Evolutionary conservation across 2,329 filamentous ascomycete species (phyloP).

Genomic region (Leptographium flavum): DNA sequence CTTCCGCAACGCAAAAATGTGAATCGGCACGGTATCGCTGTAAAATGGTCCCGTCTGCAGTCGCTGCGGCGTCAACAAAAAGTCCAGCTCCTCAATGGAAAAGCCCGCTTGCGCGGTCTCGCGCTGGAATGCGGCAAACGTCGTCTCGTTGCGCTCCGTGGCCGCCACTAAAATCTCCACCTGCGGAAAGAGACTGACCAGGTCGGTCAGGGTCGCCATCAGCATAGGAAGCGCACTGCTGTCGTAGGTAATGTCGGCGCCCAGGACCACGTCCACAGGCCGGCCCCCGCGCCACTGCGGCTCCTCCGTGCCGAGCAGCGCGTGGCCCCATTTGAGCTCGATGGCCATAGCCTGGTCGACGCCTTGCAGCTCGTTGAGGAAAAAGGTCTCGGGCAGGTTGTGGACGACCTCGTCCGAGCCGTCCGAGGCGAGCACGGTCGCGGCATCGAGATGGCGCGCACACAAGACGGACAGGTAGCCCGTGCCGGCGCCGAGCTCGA

Average conservation of each 20-base stretch:
- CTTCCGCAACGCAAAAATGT: slow-evolving; percentile 22
- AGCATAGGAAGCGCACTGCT: slow-evolving; percentile 46
- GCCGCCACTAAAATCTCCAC: slow-evolving; percentile 53
- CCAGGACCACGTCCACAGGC: slow-evolving; percentile 49
- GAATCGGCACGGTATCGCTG: slow-evolving; percentile 41
- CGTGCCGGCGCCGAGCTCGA: slow-evolving; percentile 66
- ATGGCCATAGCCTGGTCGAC: slow-evolving; percentile 27
- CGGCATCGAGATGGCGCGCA: slow-evolving; percentile 44
- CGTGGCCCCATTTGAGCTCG: slow-evolving; percentile 51
- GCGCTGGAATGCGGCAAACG: slow-evolving; percentile 49
- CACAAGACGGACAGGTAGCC: slow-evolving; percentile 63
- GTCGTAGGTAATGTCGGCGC: slow-evolving; percentile 71
- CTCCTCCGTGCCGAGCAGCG: slow-evolving; percentile 42
- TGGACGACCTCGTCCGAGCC: slow-evolving; percentile 60
- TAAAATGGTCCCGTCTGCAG: slow-evolving; percentile 52
- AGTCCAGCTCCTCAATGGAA: slow-evolving; percentile 27
- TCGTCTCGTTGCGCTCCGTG: slow-evolving; percentile 55
- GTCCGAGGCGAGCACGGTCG: slow-evolving; percentile 53
- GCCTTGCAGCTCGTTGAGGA: slow-evolving; percentile 45
- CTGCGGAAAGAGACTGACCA: slow-evolving; percentile 34
- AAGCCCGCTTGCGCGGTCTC: slow-evolving; percentile 32
- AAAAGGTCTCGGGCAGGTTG: slow-evolving; percentile 51
- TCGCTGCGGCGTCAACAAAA: slow-evolving; percentile 21
- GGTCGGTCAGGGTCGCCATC: slow-evolving; percentile 33
- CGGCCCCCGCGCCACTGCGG: slow-evolving; percentile 10